A percentile compares a stretch with the other conserved stretches of the same genome.
Conservation (phyloP, 73 alveolate genomes). For the Urostyla sp. region DNA sequence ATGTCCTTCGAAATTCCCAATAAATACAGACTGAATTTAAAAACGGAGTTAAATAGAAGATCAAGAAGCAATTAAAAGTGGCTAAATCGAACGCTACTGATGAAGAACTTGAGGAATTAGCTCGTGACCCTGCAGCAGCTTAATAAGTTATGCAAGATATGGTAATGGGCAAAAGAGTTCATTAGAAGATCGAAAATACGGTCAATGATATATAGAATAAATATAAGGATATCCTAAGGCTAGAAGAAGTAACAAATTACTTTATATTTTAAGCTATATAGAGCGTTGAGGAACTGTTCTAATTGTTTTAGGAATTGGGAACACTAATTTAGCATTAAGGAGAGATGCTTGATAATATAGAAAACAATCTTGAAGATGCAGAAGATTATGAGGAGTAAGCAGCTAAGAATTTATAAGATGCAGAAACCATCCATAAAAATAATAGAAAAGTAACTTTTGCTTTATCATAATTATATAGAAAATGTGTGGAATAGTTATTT, state of each 20-base stretch:
- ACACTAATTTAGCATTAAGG: conserved; percentile 66
- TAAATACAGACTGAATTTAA: conserved; percentile 67
- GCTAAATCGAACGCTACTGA: conserved; percentile 72
- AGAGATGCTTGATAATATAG: conserved; percentile 68
- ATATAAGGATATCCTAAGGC: conserved; percentile 67
- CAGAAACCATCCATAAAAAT: conserved; percentile 57
- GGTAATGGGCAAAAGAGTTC: conserved; percentile 70
- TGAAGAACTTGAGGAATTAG: conserved; percentile 61
- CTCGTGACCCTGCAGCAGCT: conserved; percentile 74
- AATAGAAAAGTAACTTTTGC: conserved; percentile 33
- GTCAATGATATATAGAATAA: conserved; percentile 70
- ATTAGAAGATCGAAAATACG: conserved; percentile 59
- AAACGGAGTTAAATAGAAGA: conserved; percentile 54
- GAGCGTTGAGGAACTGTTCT: conserved; percentile 67
- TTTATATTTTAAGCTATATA: conserved; percentile 42
- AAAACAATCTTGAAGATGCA: conserved; percentile 61
- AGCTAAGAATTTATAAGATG: conserved; percentile 43
- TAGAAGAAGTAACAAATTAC: conserved; percentile 63
- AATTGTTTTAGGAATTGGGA: conserved; percentile 60
- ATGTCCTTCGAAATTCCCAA: conserved; percentile 57
- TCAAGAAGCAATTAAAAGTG: conserved; percentile 59
- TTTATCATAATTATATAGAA: conserved; percentile 35
- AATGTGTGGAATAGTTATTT: conserved; percentile 66
- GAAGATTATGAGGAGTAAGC: conserved; percentile 65
- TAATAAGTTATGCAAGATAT: conserved; percentile 49